Evolutionary conservation across 2,329 filamentous ascomycete species (phyloP).

Genomic region (Camptophora hylomeconis): DNA sequence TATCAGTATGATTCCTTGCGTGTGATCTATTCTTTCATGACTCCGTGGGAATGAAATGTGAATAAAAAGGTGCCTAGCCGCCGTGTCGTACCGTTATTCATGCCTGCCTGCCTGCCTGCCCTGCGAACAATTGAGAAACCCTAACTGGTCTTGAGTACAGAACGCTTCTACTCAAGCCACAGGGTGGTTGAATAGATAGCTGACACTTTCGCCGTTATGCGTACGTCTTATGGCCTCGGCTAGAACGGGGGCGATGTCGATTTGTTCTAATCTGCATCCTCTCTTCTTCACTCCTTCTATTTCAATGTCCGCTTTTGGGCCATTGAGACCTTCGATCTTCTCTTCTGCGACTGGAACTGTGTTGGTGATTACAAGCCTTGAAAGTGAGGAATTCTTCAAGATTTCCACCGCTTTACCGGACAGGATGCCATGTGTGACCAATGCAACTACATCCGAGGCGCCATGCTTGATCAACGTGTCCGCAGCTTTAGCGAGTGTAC

Average conservation of each 20-base stretch:
- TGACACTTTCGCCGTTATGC: constrained; percentile 39
- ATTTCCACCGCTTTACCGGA: constrained; percentile 80
- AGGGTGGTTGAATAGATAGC: constrained; percentile 37
- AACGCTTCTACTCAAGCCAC: constrained; percentile 27
- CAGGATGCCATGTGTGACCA: constrained; percentile 88
- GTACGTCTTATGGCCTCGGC: constrained; percentile 37
- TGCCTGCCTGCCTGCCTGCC: too few species aligned
- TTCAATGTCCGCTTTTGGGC: constrained; percentile 6
- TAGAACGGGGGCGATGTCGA: constrained; percentile 74
- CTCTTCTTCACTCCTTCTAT: constrained; percentile 49
- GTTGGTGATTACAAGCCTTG: constrained; percentile 78
- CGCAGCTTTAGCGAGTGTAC: constrained; percentile 76
- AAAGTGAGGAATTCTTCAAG: constrained; percentile 64
- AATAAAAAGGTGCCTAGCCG: too few species aligned
- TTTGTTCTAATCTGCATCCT: constrained; percentile 74
- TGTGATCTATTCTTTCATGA: too few species aligned
- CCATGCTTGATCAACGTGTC: constrained; percentile 78
- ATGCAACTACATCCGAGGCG: constrained; percentile 78
- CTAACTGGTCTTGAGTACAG: too few species aligned
- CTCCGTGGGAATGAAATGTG: too few species aligned
- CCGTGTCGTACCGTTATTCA: too few species aligned
- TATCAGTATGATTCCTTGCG: too few species aligned
- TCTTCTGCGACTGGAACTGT: constrained; percentile 63
- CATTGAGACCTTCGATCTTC: constrained; percentile 14
- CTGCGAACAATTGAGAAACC: too few species aligned